phyloP scores from a whole-genome alignment of 2,329 filamentous ascomycete genomes.

The Colletotrichum sublineola region DNA sequence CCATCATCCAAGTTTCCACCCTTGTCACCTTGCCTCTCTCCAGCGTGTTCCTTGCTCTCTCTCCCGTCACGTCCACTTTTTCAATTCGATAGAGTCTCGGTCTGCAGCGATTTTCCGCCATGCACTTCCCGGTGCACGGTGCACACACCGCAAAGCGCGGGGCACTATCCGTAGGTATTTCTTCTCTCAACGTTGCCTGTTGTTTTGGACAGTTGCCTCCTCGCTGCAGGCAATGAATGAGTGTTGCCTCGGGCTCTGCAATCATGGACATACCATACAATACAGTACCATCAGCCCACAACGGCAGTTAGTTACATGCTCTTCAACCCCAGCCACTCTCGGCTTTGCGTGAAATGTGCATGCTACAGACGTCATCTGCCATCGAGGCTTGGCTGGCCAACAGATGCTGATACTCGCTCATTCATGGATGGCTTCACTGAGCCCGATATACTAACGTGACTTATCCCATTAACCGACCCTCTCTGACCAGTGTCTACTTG shows the following conservation, averaged over 20 bases:
- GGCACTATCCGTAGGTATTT: not conserved
- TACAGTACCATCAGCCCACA: not conserved
- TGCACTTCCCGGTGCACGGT: conserved; percentile 15
- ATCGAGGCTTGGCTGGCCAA: conserved; percentile 10
- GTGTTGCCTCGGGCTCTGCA: not conserved
- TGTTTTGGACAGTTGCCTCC: not conserved
- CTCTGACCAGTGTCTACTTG: not conserved
- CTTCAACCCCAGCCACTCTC: no score
- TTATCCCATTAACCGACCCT: not conserved
- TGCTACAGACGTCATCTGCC: not conserved
- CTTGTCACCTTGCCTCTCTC: not conserved
- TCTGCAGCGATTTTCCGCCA: conserved; percentile 37
- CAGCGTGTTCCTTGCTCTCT: not conserved
- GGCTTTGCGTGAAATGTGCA: not conserved
- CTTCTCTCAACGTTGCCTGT: conserved; percentile 14
- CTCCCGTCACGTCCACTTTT: conserved; percentile 30
- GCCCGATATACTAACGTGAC: not conserved
- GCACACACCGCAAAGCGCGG: not conserved
- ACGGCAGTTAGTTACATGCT: not conserved
- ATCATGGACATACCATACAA: not conserved
- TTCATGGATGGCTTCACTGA: not conserved
- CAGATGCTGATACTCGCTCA: conserved; percentile 5
- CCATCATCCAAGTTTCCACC: conserved; percentile 9
- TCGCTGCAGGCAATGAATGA: not conserved
- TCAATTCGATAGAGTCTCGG: conserved; percentile 36